These are phyloP conservation scores for Caryopteris hybrid DNA, from an alignment of 305 asterid genomes.

Conservation along the genomic window DNA sequence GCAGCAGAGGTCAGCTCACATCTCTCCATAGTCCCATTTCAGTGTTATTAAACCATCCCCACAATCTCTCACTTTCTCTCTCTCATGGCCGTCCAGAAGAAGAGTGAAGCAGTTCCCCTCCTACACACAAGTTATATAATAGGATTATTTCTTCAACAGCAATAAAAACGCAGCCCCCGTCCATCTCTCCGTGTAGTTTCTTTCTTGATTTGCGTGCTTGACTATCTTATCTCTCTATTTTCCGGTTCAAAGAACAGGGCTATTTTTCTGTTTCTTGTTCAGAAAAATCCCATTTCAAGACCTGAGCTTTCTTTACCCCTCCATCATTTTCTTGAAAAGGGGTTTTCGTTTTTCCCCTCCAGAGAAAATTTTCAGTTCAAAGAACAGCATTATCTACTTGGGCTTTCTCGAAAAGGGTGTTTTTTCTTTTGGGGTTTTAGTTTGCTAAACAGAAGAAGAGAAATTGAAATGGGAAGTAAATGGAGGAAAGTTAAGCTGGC, in stretches of 20 bases:
- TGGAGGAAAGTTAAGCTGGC: slow-evolving; percentile 82
- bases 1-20: slow-evolving; percentile 58
- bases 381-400: not conserved
- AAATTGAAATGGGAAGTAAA: slow-evolving; percentile 59
- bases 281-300: slow-evolving; percentile 23
- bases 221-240: slow-evolving; percentile 1
- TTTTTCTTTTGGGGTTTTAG: slow-evolving; percentile 7
- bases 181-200: slow-evolving; percentile 4
- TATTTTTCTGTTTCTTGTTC: slow-evolving; percentile 2
- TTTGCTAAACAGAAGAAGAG: not conserved
- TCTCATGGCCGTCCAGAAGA: slow-evolving; percentile 34
- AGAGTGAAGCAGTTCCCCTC: slow-evolving; percentile 34
- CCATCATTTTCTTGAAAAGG: slow-evolving; percentile 20
- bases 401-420: slow-evolving; percentile 14
- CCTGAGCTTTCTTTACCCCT: not conserved
- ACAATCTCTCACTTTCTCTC: slow-evolving; percentile 13
- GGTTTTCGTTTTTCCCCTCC: not conserved
- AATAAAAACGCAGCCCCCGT: slow-evolving; percentile 19
- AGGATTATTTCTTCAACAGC: slow-evolving; percentile 16
- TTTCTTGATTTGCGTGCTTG: slow-evolving; percentile 40
- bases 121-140: slow-evolving; percentile 18
- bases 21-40: slow-evolving; percentile 25
- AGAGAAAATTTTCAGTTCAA: not conserved
- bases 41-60: slow-evolving; percentile 25
- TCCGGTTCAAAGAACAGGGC: slow-evolving; percentile 16